Conservation (phyloP, 2,329 filamentous ascomycete genomes). For the Fusarium stilboides region DNA sequence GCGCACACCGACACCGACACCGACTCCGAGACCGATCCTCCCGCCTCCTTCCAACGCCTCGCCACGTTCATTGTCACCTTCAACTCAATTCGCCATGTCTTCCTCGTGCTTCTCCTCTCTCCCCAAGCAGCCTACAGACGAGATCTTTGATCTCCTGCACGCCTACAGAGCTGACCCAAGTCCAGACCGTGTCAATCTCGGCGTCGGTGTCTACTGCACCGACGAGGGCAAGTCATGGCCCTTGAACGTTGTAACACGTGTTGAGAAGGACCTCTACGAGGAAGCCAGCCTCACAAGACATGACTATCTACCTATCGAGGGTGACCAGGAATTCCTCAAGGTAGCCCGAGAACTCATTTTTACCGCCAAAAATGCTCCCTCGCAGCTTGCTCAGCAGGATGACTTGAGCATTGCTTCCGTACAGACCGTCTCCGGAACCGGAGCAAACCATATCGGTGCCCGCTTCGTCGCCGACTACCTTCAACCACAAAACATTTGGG, state of each 20-base stretch:
- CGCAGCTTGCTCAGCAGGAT: constrained; percentile 13
- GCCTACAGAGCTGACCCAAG: constrained; percentile 34
- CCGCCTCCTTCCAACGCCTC: constrained; percentile 24
- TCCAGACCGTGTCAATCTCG: constrained; percentile 44
- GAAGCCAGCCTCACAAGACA: constrained; percentile 34
- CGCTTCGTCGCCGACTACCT: constrained; percentile 94
- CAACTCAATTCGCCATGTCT: constrained; percentile 12
- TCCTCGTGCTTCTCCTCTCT: constrained; percentile 24
- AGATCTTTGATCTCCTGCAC: constrained; percentile 34
- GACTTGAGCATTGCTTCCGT: constrained; percentile 66
- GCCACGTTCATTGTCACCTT: neutral
- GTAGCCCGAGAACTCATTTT: constrained; percentile 41
- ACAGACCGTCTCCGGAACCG: constrained; percentile 97
- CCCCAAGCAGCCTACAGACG: constrained; percentile 27
- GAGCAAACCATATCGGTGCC: constrained; percentile 91
- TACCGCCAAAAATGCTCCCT: neutral
- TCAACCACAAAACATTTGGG: constrained; percentile 84
- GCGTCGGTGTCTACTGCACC: constrained; percentile 44
- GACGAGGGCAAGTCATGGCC: constrained; percentile 47
- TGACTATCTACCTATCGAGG: constrained; percentile 45
- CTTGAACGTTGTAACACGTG: constrained; percentile 36
- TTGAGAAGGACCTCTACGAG: constrained; percentile 39
- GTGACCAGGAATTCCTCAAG: constrained; percentile 40
- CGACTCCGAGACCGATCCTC: neutral
- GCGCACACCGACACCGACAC: constrained; percentile 1